Percentiles rank a stretch among this genome's conserved stretches.
Evolutionary conservation across 192 early-diverging fungal genomes (phyloP).

Genomic region (Jimgerdemannia flammicorona): DNA sequence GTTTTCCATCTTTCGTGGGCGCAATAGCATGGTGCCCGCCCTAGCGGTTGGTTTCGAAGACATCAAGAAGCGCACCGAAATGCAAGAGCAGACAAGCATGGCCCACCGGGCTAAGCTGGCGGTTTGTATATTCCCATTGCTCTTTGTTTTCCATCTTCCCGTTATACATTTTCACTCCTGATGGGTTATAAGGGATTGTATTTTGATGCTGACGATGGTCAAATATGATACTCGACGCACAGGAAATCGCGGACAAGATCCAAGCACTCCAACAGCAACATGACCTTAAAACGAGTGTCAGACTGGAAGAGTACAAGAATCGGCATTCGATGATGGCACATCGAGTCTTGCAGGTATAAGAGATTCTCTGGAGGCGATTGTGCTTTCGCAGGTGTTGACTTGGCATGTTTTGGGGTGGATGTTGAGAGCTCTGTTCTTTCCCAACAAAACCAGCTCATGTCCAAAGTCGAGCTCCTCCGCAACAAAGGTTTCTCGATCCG

Average conservation of each 20-base stretch:
- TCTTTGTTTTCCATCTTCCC: slow-evolving; percentile 14
- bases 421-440: neutral
- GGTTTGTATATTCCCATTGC: neutral
- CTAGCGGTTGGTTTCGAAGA: slow-evolving; percentile 89
- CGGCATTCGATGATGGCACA: slow-evolving; percentile 73
- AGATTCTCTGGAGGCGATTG: neutral
- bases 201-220: no score
- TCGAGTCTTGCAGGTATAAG: slow-evolving; percentile 61
- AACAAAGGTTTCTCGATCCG: slow-evolving; percentile 78
- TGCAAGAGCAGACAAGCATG: slow-evolving; percentile 65
- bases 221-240: neutral
- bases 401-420: neutral
- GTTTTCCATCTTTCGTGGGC: neutral
- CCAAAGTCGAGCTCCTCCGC: slow-evolving; percentile 77
- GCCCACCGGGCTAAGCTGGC: slow-evolving; percentile 67
- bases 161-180: neutral
- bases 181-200: no score
- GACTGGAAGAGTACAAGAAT: slow-evolving; percentile 76
- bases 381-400: neutral
- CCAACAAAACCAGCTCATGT: slow-evolving; percentile 69
- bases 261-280: slow-evolving; percentile 60
- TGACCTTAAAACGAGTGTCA: slow-evolving; percentile 65
- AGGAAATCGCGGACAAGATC: slow-evolving; percentile 61
- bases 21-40: slow-evolving; percentile 81
- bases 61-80: slow-evolving; percentile 78